phyloP scores from a whole-genome alignment of 2,329 filamentous ascomycete species.

The Fulvia fulva region DNA sequence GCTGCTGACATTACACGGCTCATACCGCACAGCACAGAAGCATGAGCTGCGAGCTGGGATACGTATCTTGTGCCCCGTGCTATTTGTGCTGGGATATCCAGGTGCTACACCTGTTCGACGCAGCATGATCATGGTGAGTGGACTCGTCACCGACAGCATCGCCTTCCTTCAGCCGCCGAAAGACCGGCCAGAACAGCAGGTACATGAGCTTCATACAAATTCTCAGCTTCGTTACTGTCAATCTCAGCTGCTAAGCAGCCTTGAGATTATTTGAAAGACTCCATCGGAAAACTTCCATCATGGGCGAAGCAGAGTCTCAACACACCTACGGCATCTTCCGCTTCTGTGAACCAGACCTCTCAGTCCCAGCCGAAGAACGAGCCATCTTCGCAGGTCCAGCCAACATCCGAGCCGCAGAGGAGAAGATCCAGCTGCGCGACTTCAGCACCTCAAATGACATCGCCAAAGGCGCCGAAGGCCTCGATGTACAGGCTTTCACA shows the following conservation, averaged over 20 bases:
- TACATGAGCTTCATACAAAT: neutral
- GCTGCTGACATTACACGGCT: neutral
- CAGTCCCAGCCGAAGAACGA: constrained; percentile 10
- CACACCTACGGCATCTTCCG: constrained; percentile 8
- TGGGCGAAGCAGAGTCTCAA: neutral
- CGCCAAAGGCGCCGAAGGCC: constrained; percentile 8
- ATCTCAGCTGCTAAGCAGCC: too few species aligned
- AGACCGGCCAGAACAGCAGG: too few species aligned
- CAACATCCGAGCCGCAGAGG: constrained; percentile 8
- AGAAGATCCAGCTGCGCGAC: constrained; percentile 13
- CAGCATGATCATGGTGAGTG: neutral
- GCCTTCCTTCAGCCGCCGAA: too few species aligned
- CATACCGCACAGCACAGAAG: neutral
- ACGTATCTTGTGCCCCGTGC: neutral
- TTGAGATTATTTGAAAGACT: too few species aligned
- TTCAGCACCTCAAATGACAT: constrained; percentile 13
- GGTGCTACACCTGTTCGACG: neutral
- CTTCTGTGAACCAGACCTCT: constrained; percentile 19
- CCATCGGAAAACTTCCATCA: neutral
- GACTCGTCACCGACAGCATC: neutral
- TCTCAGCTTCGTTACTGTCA: too few species aligned
- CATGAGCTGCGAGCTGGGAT: neutral
- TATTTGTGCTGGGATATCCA: neutral
- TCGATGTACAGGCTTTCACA: constrained; percentile 19
- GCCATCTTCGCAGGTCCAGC: constrained; percentile 16